Conservation (phyloP, 805 yeast species). For the Candida verbasci region DNA sequence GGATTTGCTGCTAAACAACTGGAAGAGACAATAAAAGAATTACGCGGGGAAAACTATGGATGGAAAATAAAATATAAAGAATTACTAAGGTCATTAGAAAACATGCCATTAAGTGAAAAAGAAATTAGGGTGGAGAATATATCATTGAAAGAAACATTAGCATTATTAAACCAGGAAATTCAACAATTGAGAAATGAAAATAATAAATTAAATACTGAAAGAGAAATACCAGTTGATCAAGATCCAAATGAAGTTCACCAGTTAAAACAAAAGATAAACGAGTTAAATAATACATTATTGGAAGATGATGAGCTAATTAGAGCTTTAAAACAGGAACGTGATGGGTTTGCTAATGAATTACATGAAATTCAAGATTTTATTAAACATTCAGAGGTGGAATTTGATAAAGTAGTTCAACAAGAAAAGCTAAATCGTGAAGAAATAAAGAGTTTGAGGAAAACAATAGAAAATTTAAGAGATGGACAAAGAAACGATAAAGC, state of each 20-base stretch:
- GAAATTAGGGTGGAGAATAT: constrained; percentile 8
- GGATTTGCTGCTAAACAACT: constrained; percentile 8
- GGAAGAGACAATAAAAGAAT: constrained; percentile 10
- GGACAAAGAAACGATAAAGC: neutral
- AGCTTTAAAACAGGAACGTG: neutral
- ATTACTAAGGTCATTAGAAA: constrained; percentile 7
- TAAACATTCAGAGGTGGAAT: constrained; percentile 4
- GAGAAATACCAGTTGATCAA: constrained; percentile 2
- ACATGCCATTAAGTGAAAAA: constrained; percentile 8
- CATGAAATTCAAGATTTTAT: constrained; percentile 2
- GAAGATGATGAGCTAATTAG: constrained; percentile 1
- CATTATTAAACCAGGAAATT: neutral
- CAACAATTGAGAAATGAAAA: constrained; percentile 1
- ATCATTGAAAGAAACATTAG: constrained; percentile 6
- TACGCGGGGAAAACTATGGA: constrained; percentile 10
- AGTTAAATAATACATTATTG: neutral
- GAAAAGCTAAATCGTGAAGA: neutral
- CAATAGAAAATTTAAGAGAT: neutral
- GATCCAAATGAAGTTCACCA: neutral
- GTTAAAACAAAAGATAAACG: neutral
- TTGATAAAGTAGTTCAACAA: constrained; percentile 6
- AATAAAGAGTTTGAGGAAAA: neutral
- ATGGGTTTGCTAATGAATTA: neutral
- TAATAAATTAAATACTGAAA: neutral
- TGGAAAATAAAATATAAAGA: constrained; percentile 9